A percentile compares a stretch with the other conserved stretches of the same genome.
Conservation (phyloP, 2,329 filamentous ascomycete species). For the Cladobotryum mycophilum region DNA sequence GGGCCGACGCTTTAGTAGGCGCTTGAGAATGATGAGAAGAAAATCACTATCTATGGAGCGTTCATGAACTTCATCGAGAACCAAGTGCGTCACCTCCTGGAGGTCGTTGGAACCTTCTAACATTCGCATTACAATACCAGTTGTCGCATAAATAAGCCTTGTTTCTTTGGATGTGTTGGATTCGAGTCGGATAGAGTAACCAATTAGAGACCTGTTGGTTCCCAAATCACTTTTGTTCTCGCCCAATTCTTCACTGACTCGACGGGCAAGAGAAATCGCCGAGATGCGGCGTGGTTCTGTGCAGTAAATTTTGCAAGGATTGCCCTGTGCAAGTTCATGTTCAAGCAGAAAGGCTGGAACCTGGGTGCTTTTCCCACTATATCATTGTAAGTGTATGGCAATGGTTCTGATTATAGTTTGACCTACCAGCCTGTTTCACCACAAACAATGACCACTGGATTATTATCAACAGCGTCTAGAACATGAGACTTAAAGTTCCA, state of each 20-base stretch:
- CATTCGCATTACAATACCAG: slow-evolving; percentile 96
- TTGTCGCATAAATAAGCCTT: slow-evolving; percentile 81
- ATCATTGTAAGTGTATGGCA: slow-evolving; percentile 16
- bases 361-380: slow-evolving; percentile 87
- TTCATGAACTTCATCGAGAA: slow-evolving; percentile 98
- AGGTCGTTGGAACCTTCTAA: slow-evolving; percentile 83
- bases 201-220: slow-evolving; percentile 75
- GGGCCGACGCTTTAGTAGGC: slow-evolving; percentile 67
- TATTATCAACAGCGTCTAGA: slow-evolving; percentile 64
- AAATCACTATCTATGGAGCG: slow-evolving; percentile 96
- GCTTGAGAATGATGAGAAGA: slow-evolving; percentile 82
- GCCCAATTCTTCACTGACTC: slow-evolving; percentile 91
- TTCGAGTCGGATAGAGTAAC: slow-evolving; percentile 90
- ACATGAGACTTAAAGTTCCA: slow-evolving; percentile 78
- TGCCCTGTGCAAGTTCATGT: slow-evolving; percentile 73
- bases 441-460: slow-evolving; percentile 88
- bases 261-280: slow-evolving; percentile 84
- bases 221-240: slow-evolving; percentile 78
- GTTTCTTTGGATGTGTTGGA: slow-evolving; percentile 78
- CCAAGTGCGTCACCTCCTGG: slow-evolving; percentile 82
- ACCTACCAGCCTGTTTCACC: slow-evolving; percentile 83
- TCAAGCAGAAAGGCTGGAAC: slow-evolving; percentile 93
- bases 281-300: slow-evolving; percentile 95
- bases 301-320: slow-evolving; percentile 85
- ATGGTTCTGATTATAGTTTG: background rate